Evolutionary conservation across 208 protist species (phyloP).

Genomic region (Leishmania tropica): DNA sequence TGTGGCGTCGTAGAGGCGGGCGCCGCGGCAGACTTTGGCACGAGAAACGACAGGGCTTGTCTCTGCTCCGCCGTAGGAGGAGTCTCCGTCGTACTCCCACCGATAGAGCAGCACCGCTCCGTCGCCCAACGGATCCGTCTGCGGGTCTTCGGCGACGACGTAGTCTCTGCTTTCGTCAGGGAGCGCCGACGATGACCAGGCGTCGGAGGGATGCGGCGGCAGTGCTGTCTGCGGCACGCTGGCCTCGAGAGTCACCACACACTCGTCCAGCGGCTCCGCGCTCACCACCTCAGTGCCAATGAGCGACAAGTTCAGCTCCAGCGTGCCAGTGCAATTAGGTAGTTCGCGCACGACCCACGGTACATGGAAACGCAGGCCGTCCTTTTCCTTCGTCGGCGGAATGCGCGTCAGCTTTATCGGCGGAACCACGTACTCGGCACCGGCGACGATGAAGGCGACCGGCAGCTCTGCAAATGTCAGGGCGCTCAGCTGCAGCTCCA

Average conservation of each 20-base stretch:
- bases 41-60: not conserved
- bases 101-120: slow-evolving; percentile 12
- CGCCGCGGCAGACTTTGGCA: too few species aligned
- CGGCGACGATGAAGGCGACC: slow-evolving; percentile 70
- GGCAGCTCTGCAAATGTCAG: slow-evolving; percentile 65
- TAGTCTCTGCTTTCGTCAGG: not conserved
- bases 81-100: slow-evolving; percentile 15
- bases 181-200: not conserved
- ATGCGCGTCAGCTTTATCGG: slow-evolving; percentile 79
- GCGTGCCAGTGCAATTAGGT: slow-evolving; percentile 55
- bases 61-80: slow-evolving; percentile 7
- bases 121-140: not conserved
- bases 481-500: slow-evolving; percentile 70
- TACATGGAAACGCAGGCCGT: slow-evolving; percentile 36
- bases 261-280: slow-evolving; percentile 82
- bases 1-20: not conserved
- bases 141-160: not conserved
- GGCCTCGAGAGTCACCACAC: slow-evolving; percentile 50
- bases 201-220: not conserved
- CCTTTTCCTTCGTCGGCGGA: slow-evolving; percentile 26
- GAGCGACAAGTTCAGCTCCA: slow-evolving; percentile 67
- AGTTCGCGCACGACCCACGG: slow-evolving; percentile 81
- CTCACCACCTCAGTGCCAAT: slow-evolving; percentile 51
- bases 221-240: slow-evolving; percentile 12
- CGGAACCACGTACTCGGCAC: slow-evolving; percentile 81